Base-by-base conservation (phyloP, 352 stramenopile genomes). In the Phytophthora rubi region DNA sequence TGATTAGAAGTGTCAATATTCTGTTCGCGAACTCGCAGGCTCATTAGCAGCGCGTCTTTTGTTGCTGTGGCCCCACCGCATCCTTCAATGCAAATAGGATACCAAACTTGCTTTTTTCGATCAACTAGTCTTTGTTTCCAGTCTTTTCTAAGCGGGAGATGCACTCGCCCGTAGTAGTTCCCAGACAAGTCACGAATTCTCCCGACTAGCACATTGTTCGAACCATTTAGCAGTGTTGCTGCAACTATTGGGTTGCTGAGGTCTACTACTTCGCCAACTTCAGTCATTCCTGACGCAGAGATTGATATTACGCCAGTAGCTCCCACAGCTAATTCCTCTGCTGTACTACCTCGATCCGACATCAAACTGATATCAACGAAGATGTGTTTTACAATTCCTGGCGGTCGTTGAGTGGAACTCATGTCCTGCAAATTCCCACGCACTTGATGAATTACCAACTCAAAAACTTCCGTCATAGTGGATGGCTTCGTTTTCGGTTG, bases 131-230 rank as follows among this genome's bases (percentile, higher is more conserved):
- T 49, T 51, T 68, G 53, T 62, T 47, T 70, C 77, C 77, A 85
- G 49, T 66, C 73, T 9, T 59, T 72, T 13, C 70, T 59, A 6
- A 85, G 59, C 30, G 75, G 72, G 52, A 85, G 39, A 58, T 85
- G 75, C 10, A 70, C 63, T n/a, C 54, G 59, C 0, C 65, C 75
- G 16, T 73, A 62, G 2, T 33, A 47, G 6, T 69, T 69, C n/a
- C 56, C 72, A 16, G 28, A 45, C 23, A 73, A 56, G 15, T 77
- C 59, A 16, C 62, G 64, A 26, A 85, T 57, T 48, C 62, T 63
- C 10, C 76, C 58, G 0, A 68, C 68, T 6, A 85, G 15, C 7
- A 82, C 53, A 1, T 35, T 54, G 52, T 15, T 55, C 13, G 59
- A 18, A 15, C 61, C 59, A 28, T 58, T 58, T 8, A 15, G 21